A percentile compares a stretch with the other conserved stretches of the same genome.
phyloP scores from a whole-genome alignment of 192 early-diverging fungal genomes.

The Podila minutissima region DNA sequence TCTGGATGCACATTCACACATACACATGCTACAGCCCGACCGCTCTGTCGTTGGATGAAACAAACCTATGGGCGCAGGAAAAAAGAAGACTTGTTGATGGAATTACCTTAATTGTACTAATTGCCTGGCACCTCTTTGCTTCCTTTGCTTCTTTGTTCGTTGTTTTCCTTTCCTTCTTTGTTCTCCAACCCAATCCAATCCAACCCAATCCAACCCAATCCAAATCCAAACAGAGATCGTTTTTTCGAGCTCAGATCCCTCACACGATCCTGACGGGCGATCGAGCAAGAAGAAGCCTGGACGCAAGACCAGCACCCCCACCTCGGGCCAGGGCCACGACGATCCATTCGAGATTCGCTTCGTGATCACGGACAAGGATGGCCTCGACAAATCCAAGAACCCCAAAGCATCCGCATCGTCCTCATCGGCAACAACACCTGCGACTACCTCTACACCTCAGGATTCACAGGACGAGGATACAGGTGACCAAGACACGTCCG shows the following conservation, averaged over 20 bases:
- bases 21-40: too few species aligned
- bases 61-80: too few species aligned
- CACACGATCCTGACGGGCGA: neutral
- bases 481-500: constrained; percentile 18
- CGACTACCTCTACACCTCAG: neutral
- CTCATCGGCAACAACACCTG: neutral
- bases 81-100: too few species aligned
- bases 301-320: neutral
- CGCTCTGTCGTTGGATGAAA: too few species aligned
- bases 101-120: too few species aligned
- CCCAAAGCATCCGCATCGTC: neutral
- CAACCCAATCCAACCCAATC: neutral
- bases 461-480: constrained; percentile 22
- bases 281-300: constrained; percentile 11
- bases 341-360: constrained; percentile 34
- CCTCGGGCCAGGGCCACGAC: constrained; percentile 2
- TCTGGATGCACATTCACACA: too few species aligned
- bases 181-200: neutral
- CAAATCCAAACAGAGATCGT: constrained; percentile 34
- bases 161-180: too few species aligned
- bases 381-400: constrained; percentile 11
- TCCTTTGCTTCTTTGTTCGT: too few species aligned
- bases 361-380: constrained; percentile 41
- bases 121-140: too few species aligned
- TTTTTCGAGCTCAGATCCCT: constrained; percentile 20